These are phyloP conservation scores for Carex arenaria DNA, from an alignment of 202 grass and related monocot species.

Conservation along the genomic window DNA sequence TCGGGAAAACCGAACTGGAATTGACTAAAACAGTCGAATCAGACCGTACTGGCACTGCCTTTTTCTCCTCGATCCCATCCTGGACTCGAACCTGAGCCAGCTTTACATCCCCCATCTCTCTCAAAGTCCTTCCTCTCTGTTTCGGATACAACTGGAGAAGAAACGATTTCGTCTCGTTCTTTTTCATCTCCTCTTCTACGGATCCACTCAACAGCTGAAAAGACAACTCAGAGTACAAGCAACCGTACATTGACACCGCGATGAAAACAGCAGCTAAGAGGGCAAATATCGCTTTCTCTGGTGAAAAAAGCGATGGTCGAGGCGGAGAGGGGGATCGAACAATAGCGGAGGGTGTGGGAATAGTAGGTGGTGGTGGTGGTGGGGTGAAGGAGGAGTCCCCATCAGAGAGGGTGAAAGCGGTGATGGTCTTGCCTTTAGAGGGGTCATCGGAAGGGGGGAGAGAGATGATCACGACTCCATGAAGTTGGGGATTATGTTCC, in stretches of 20 bases:
- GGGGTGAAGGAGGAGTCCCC: not conserved
- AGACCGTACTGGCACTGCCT: not conserved
- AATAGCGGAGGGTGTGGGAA: not conserved
- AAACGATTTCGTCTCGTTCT: conserved; percentile 60
- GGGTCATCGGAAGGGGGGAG: conserved; percentile 68
- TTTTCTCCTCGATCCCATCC: conserved; percentile 7
- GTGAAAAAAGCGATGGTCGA: conserved; percentile 6
- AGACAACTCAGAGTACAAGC: conserved; percentile 43
- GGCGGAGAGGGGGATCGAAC: not conserved
- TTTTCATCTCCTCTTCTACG: conserved; percentile 6
- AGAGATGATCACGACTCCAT: conserved; percentile 90
- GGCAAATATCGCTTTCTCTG: conserved; percentile 9
- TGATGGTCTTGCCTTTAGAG: conserved; percentile 94
- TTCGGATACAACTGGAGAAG: conserved; percentile 64
- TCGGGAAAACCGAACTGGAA: conserved; percentile 51
- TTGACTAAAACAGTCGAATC: conserved; percentile 17
- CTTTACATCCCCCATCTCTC: conserved; percentile 70
- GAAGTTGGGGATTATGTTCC: conserved; percentile 43
- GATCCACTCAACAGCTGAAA: conserved; percentile 37
- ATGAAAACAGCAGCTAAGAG: conserved; percentile 27
- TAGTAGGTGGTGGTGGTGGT: not conserved
- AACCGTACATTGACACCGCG: conserved; percentile 32
- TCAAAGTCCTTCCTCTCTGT: conserved; percentile 35
- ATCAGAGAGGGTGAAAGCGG: conserved; percentile 79
- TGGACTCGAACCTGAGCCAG: conserved; percentile 34